Evolutionary conservation across 495 filamentous ascomycete species (phyloP).

Genomic region (Daldinia vernicosa): DNA sequence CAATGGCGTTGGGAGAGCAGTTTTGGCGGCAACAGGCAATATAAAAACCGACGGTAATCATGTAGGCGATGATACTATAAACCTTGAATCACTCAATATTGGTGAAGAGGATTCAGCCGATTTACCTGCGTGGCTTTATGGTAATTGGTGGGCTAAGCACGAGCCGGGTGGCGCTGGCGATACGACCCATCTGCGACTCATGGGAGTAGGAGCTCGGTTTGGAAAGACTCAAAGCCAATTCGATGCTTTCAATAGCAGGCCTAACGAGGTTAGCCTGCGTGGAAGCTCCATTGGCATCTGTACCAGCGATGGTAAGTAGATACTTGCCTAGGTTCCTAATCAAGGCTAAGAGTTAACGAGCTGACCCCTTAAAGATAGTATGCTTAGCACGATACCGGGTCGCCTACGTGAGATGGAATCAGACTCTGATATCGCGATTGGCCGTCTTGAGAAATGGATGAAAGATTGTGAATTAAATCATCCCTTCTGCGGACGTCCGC

Average conservation of each 20-base stretch:
- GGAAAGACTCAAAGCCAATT: slow-evolving; percentile 22
- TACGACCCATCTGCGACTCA: slow-evolving; percentile 17
- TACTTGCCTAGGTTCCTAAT: not conserved
- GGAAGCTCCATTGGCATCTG: slow-evolving; percentile 17
- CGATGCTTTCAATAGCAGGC: slow-evolving; percentile 12
- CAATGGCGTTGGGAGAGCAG: not conserved
- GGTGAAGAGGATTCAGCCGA: slow-evolving; percentile 17
- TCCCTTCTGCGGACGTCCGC: slow-evolving; percentile 16
- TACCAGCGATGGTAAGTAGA: slow-evolving; percentile 12
- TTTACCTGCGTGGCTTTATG: slow-evolving; percentile 28
- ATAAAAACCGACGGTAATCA: slow-evolving; percentile 17
- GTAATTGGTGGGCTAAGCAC: slow-evolving; percentile 20
- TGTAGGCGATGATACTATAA: slow-evolving; percentile 6
- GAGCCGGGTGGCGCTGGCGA: not conserved
- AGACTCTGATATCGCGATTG: slow-evolving; percentile 13
- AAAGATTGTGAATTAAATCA: slow-evolving; percentile 20
- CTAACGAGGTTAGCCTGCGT: slow-evolving; percentile 13
- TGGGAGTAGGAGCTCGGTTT: slow-evolving; percentile 20
- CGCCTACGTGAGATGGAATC: slow-evolving; percentile 24
- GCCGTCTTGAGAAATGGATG: slow-evolving; percentile 24
- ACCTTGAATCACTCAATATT: slow-evolving; percentile 5
- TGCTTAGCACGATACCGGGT: slow-evolving; percentile 19
- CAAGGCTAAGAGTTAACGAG: not conserved
- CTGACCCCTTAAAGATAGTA: slow-evolving; percentile 3
- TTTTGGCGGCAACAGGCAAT: slow-evolving; percentile 17